These are phyloP conservation scores for Arthrobotrys sphaeroides DNA, from an alignment of 2,329 filamentous ascomycete genomes.

Conservation along the genomic window DNA sequence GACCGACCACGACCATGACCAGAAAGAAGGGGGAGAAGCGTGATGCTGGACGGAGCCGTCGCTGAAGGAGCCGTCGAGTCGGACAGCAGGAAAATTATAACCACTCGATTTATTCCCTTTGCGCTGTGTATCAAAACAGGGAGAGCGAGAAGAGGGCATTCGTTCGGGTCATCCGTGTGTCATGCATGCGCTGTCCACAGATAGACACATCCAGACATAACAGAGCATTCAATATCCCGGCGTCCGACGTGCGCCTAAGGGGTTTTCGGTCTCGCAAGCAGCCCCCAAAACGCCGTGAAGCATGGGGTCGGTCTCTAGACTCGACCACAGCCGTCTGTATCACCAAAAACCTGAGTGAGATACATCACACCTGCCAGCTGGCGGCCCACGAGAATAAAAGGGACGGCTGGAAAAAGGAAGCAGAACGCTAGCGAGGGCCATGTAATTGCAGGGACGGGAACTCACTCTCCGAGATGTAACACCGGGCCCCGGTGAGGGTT, in stretches of 20 bases:
- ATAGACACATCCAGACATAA: slow-evolving; percentile 28
- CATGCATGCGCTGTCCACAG: slow-evolving; percentile 43
- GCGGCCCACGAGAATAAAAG: slow-evolving; percentile 30
- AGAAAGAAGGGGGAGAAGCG: slow-evolving; percentile 25
- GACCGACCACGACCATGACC: slow-evolving; percentile 37
- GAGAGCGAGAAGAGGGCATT: slow-evolving; percentile 24
- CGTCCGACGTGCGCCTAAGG: slow-evolving; percentile 43
- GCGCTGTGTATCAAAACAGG: slow-evolving; percentile 40
- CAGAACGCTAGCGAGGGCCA: slow-evolving; percentile 16
- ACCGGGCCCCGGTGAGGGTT: slow-evolving; percentile 39
- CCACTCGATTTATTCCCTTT: slow-evolving; percentile 16
- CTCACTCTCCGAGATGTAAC: slow-evolving; percentile 40
- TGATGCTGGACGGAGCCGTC: slow-evolving; percentile 13
- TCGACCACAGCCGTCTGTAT: slow-evolving; percentile 37
- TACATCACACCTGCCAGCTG: slow-evolving; percentile 38
- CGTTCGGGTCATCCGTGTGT: slow-evolving; percentile 40
- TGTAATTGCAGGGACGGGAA: slow-evolving; percentile 44
- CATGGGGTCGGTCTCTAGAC: slow-evolving; percentile 29
- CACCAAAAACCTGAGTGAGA: slow-evolving; percentile 26
- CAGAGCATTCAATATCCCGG: slow-evolving; percentile 43
- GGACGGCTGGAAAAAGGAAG: slow-evolving; percentile 50
- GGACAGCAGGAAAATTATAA: slow-evolving; percentile 39
- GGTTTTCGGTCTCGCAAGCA: slow-evolving; percentile 27
- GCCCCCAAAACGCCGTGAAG: slow-evolving; percentile 49
- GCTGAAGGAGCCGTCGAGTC: not conserved